Base-by-base conservation (phyloP, 202 grass and related monocot genomes). In the Bolboschoenoplectus hybrid region DNA sequence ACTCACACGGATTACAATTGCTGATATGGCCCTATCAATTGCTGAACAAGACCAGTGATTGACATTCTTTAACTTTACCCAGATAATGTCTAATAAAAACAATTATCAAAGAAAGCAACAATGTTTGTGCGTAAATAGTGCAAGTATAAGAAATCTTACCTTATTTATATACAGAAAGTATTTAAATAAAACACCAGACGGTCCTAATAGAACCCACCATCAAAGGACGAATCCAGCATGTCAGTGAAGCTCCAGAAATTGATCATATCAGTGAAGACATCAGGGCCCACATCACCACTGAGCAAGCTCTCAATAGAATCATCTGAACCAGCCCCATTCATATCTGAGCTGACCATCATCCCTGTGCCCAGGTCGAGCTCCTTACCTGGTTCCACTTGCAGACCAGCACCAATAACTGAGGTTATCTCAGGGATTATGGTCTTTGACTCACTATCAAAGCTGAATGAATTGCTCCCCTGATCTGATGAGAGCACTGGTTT, bases 191-290 rank as follows among this genome's bases (percentile, higher is more conserved):
- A 35, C 44, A 50, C 65, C 63, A 61, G 9, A 61, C 36, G 45
- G 39, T 81, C 77, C 89, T 72, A 93, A 66, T 89, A 92, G 3
- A 34, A 64, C 41, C 50, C 58, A 39, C 67, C 76, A 39, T 67
- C 62, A 19, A 80, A 12, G 16, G 88, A 60, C 6, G 61, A 49
- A 62, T 77, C 72, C 67, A 77, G 88, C 67, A 98, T 85, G 82
- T 92, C 91, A 86, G 87, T 87, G 5, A 98, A 98, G 89, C 93
- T 94, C 93, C 93, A 98, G 32, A 98, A 86, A 77, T 91, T 88
- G 43, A 69, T 36, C 89, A 94, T 89, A 67, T 67, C 82, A 49
- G 81, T 73, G 38, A 73, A 55, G 47, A 55, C 84, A 87, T 94
- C 93, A 44, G 92, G 85, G 64, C 81, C 67, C 58, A 70, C 87